These are phyloP conservation scores for Inonotus hispidus DNA, from an alignment of 1,284 basidiomycete species.

Conservation along the genomic window DNA sequence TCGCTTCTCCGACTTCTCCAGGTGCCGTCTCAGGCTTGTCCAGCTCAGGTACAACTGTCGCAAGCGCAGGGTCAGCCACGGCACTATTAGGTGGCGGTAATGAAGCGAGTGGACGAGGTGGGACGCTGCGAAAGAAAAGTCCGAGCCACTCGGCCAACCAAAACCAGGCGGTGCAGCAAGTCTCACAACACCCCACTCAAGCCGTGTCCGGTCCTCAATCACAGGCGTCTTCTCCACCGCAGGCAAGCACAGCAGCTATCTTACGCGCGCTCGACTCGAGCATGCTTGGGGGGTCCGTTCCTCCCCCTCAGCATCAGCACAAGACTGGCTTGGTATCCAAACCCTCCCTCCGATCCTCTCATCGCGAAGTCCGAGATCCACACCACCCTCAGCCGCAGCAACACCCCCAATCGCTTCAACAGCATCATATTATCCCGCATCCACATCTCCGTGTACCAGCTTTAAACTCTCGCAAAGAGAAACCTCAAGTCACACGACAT, in stretches of 20 bases:
- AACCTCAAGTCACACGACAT: background rate
- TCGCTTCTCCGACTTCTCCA: slow-evolving; percentile 1
- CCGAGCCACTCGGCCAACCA: background rate
- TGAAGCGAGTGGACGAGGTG: background rate
- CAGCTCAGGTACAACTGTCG: background rate
- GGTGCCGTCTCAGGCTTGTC: background rate
- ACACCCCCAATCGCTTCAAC: background rate
- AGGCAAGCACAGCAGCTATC: slow-evolving; percentile 15
- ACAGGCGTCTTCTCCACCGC: background rate
- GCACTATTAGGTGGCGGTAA: background rate
- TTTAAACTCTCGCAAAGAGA: background rate
- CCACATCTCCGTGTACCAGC: background rate
- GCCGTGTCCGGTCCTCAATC: background rate
- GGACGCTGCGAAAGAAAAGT: slow-evolving; percentile 6
- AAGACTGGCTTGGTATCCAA: background rate
- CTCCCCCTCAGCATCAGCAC: background rate
- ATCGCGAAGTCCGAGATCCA: background rate
- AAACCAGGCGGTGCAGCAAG: background rate
- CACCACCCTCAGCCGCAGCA: background rate
- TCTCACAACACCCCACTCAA: background rate
- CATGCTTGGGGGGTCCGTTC: background rate
- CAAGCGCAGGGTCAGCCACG: background rate
- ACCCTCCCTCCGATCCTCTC: background rate
- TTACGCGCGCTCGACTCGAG: slow-evolving; percentile 20
- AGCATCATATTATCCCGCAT: background rate